Base-by-base conservation (phyloP, 140 eudicot species). In the Anethum foeniculum region DNA sequence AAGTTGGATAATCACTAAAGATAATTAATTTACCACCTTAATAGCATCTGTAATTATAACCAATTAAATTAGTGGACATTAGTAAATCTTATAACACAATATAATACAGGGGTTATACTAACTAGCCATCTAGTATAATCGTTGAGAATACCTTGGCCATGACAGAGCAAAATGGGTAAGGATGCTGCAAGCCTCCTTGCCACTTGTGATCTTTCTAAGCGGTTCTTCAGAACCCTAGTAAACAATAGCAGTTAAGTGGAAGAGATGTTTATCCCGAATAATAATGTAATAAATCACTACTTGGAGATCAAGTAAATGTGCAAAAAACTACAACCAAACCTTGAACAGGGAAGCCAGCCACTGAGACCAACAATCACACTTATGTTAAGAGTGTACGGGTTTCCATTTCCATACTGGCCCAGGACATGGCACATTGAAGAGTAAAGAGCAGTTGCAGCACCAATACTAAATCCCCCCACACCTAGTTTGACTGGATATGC, bases 381-480 rank as follows among this genome's bases (percentile, higher is more conserved):
- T 83, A 93, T 82, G 85, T 83, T 87, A 74, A 89, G 44, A 15
- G 93, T 76, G 85, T 81, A 93, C n/a, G 87, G 75, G 75, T 84
- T 81, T 19, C 87, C 92, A 77, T 90, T 91, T 51, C 86, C 93
- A 80, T 87, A 91, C 79, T 93, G 92, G 67, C 98, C 96, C 71
- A 81, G 80, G 44, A 81, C 87, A 84, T 86, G 90, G 82, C 97
- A 93, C 65, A 81, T 83, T 48, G 96, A 97, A 48, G 87, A 85
- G 83, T 93, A 87, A 78, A 93, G 85, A 80, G 98, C 84, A 71
- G 92, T 71, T 72, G 98, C 98, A n/a, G 93, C 95, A 62, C 98
- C 98, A 92, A 93, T 93, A 84, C 97, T 91, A 82, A 93, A 93
- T 82, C 98, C 98, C 82, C 98, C 98, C 75, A 93, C 88, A 71